Evolutionary conservation across 2,329 filamentous ascomycete genomes (phyloP).

Genomic region (Ceratocystis colombiana): DNA sequence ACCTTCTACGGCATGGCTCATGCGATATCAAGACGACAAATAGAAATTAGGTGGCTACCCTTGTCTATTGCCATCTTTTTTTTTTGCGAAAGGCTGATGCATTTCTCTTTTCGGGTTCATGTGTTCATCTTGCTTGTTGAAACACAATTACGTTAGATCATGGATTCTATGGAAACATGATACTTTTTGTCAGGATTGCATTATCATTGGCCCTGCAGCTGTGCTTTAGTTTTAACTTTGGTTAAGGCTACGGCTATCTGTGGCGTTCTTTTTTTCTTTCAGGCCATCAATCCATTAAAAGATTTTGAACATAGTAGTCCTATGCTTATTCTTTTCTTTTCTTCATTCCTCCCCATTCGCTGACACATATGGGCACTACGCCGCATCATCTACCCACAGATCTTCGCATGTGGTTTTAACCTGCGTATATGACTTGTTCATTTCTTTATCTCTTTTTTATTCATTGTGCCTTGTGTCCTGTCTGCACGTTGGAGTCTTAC

Average conservation of each 20-base stretch:
- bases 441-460: conserved; percentile 13
- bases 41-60: not conserved
- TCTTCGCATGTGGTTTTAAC: conserved; percentile 3
- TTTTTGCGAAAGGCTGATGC: not conserved
- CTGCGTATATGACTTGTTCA: conserved; percentile 6
- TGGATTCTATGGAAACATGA: not conserved
- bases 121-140: not conserved
- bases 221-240: not conserved
- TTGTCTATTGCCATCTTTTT: not conserved
- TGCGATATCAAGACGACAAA: not conserved
- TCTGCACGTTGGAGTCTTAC: not conserved
- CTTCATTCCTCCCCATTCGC: not conserved
- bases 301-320: not conserved
- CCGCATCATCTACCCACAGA: conserved; percentile 28
- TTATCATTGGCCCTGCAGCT: not conserved
- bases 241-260: not conserved
- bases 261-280: not conserved
- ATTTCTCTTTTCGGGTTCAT: not conserved
- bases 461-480: not conserved
- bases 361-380: conserved; percentile 39
- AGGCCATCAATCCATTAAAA: not conserved
- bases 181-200: not conserved
- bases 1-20: not conserved
- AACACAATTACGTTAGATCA: not conserved
- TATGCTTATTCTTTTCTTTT: not conserved